A percentile compares a stretch with the other conserved stretches of the same genome.
Evolutionary conservation across 768 basidiomycete genomes (phyloP).

Genomic region (Lentinula sp.): DNA sequence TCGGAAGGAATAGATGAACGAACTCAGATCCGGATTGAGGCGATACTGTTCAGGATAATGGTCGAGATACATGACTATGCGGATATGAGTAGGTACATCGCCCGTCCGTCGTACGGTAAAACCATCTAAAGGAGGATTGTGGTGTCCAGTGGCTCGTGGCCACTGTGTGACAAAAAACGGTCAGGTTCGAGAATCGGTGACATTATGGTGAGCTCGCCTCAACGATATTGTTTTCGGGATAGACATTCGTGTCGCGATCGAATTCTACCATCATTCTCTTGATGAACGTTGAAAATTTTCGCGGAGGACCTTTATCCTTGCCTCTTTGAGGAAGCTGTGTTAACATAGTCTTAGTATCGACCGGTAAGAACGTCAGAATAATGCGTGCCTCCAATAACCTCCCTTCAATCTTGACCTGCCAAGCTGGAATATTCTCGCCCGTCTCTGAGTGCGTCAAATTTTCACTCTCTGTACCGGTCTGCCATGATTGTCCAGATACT

Average conservation of each 20-base stretch:
- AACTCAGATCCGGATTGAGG: constrained; percentile 71
- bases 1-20: constrained; percentile 9
- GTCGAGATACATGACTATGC: constrained; percentile 81
- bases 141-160: constrained; percentile 49
- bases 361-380: not conserved
- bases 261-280: constrained; percentile 83
- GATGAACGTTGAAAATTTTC: constrained; percentile 83
- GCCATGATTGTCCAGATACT: constrained; percentile 82
- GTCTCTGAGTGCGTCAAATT: constrained; percentile 60
- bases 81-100: constrained; percentile 68
- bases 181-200: not conserved
- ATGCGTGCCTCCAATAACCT: constrained; percentile 69
- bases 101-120: constrained; percentile 82
- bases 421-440: constrained; percentile 85
- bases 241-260: constrained; percentile 76
- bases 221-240: constrained; percentile 82
- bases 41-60: constrained; percentile 87
- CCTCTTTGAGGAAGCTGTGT: constrained; percentile 51
- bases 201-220: constrained; percentile 50
- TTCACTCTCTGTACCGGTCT: constrained; percentile 46
- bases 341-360: not conserved
- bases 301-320: constrained; percentile 54
- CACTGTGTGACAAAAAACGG: constrained; percentile 36
- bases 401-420: constrained; percentile 85
- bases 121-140: constrained; percentile 69